Conservation (phyloP, 139 green algal genomes). For the Chlorella ohadii region DNA sequence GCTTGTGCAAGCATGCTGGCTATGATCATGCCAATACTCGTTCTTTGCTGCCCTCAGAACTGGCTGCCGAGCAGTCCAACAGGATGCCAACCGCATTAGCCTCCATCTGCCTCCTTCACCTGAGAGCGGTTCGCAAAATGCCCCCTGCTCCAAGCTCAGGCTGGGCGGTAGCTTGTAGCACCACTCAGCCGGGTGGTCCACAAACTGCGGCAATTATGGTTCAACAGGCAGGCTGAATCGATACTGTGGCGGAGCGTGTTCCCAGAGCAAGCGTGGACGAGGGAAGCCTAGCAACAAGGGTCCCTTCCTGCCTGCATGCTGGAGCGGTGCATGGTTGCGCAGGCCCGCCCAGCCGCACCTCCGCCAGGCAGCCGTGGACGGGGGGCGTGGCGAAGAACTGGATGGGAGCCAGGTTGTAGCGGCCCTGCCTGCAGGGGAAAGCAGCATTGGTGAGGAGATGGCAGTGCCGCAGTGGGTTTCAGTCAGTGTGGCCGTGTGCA, state of each 20-base stretch:
- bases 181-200: constrained; percentile 63
- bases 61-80: too few species aligned
- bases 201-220: neutral
- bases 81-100: too few species aligned
- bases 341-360: constrained; percentile 14
- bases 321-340: too few species aligned
- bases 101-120: neutral
- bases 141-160: constrained; percentile 64
- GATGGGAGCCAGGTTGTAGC: constrained; percentile 57
- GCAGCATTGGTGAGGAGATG: neutral
- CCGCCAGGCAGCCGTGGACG: constrained; percentile 44
- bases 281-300: too few species aligned
- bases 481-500: neutral
- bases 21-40: too few species aligned
- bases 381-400: constrained; percentile 58
- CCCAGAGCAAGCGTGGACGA: too few species aligned
- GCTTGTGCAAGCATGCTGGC: too few species aligned
- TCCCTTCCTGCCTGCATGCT: too few species aligned
- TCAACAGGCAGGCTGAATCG: too few species aligned
- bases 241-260: too few species aligned
- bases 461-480: neutral
- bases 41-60: too few species aligned
- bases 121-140: constrained; percentile 70
- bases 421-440: constrained; percentile 25
- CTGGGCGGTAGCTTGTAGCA: constrained; percentile 64